These are phyloP conservation scores for Alternaria brassicicola DNA, from an alignment of 2,329 filamentous ascomycete genomes.

Conservation along the genomic window DNA sequence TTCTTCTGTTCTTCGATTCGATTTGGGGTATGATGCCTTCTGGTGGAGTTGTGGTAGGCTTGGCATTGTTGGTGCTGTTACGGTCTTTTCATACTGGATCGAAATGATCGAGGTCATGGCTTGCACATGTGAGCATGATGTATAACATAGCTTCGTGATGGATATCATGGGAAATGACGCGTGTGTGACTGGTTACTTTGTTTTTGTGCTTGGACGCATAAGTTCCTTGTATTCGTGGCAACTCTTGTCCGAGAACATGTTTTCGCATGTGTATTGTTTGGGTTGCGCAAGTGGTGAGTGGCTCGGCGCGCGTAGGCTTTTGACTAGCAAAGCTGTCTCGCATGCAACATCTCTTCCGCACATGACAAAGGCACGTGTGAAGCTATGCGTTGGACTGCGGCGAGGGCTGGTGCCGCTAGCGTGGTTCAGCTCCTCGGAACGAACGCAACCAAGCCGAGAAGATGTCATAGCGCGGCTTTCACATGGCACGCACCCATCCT, in stretches of 20 bases:
- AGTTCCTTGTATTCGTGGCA: too few species aligned
- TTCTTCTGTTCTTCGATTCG: neutral
- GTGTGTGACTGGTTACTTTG: too few species aligned
- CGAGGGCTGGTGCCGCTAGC: neutral
- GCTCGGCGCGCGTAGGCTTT: too few species aligned
- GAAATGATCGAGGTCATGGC: neutral
- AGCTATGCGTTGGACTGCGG: neutral
- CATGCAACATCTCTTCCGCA: too few species aligned
- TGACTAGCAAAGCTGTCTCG: too few species aligned
- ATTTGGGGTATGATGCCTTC: neutral
- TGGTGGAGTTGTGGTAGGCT: neutral
- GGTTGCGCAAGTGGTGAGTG: too few species aligned
- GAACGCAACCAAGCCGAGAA: constrained; percentile 18
- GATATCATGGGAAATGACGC: too few species aligned
- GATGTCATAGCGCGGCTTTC: constrained; percentile 26
- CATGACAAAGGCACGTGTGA: too few species aligned
- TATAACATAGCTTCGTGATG: too few species aligned
- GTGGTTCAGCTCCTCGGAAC: constrained; percentile 1
- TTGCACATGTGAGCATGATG: neutral
- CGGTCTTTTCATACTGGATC: neutral
- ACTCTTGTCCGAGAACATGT: too few species aligned
- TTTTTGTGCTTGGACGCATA: too few species aligned
- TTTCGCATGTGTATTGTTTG: too few species aligned
- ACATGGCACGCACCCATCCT: constrained; percentile 24
- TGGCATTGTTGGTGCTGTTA: neutral